A percentile compares a stretch with the other conserved stretches of the same genome.
These are phyloP conservation scores for Salix suchowensis DNA, from an alignment of 345 rosid species.

Conservation along the genomic window DNA sequence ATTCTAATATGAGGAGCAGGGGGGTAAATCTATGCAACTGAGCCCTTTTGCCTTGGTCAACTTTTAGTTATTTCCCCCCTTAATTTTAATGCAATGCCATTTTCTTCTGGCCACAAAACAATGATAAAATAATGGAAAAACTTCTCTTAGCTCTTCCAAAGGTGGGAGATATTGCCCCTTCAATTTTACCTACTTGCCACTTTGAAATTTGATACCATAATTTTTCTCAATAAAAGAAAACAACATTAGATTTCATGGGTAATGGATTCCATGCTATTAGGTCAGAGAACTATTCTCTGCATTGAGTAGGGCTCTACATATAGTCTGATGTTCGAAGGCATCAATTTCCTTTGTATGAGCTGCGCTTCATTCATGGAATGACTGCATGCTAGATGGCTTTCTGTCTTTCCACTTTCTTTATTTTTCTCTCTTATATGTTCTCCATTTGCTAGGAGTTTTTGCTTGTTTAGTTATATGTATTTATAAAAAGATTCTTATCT, in stretches of 20 bases:
- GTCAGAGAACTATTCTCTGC: not conserved
- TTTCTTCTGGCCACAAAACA: not conserved
- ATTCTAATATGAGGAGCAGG: not conserved
- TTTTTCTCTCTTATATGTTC: not conserved
- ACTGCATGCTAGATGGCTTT: not conserved
- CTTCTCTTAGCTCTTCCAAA: not conserved
- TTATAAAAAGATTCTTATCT: not conserved
- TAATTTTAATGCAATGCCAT: not conserved
- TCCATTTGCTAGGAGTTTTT: not conserved
- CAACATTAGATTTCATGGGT: not conserved
- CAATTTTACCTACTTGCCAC: not conserved
- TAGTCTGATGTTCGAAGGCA: too few relatives aligned
- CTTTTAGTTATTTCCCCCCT: not conserved
- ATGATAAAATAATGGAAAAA: not conserved
- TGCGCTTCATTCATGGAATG: not conserved
- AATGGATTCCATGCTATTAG: not conserved
- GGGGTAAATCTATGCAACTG: not conserved
- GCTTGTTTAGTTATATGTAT: not conserved
- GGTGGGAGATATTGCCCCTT: not conserved
- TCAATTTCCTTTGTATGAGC: too few relatives aligned
- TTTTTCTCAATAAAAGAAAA: not conserved
- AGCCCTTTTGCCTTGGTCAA: not conserved
- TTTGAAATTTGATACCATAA: not conserved
- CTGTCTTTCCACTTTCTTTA: not conserved
- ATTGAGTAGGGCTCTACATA: not conserved